A percentile compares a stretch with the other conserved stretches of the same genome.
Conservation (phyloP, 257 asterid species). For the Solanum sejunctum region DNA sequence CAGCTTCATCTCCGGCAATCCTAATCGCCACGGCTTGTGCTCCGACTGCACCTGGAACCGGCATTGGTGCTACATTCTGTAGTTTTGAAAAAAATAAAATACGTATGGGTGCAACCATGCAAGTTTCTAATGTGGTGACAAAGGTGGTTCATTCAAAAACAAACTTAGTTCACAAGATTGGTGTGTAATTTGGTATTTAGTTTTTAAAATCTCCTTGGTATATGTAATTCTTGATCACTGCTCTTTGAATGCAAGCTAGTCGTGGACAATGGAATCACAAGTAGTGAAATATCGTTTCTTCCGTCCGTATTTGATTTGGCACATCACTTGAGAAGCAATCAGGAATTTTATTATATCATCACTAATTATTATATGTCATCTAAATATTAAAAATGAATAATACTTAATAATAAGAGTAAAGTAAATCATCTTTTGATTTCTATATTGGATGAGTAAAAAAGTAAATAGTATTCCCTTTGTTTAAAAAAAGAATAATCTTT, state of each 20-base stretch:
- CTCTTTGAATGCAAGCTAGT: neutral
- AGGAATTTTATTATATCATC: neutral
- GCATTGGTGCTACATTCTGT: constrained; percentile 84
- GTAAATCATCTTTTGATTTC: too few species aligned
- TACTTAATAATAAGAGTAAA: too few species aligned
- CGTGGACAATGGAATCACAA: neutral
- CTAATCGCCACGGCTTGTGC: constrained; percentile 94
- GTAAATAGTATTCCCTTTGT: too few species aligned
- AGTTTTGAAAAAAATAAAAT: neutral
- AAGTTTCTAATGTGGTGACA: neutral
- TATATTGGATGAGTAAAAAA: too few species aligned
- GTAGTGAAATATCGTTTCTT: neutral
- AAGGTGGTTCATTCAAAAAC: neutral
- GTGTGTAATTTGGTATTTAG: neutral
- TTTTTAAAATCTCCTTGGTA: neutral
- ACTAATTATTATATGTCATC: too few species aligned
- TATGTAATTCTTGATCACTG: neutral
- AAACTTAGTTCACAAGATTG: neutral
- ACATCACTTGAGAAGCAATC: too few species aligned
- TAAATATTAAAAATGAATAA: too few species aligned
- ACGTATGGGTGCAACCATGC: too few species aligned
- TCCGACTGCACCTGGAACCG: constrained; percentile 66
- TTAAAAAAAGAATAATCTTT: too few species aligned
- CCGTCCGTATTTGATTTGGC: neutral
- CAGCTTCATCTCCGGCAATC: constrained; percentile 64